Base-by-base conservation (phyloP, 2,329 filamentous ascomycete genomes). In the Trichoderma atrobrunneum region DNA sequence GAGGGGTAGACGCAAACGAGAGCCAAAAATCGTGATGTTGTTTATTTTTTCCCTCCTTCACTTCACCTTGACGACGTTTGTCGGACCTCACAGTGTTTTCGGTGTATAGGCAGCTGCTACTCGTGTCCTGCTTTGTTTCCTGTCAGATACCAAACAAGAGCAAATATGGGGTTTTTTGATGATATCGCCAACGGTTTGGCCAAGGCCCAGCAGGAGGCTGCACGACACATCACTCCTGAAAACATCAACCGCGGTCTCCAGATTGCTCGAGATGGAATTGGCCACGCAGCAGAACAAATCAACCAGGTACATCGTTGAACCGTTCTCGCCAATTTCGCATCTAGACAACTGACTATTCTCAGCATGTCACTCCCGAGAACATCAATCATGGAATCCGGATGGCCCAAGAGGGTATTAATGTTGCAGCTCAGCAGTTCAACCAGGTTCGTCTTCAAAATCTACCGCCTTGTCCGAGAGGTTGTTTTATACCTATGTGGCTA, bases 201-300 rank as follows among this genome's bases (percentile, higher is more conserved):
- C 21, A 5, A 62, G 6, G 39, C 32, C 5, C 54, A 51, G 7
- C n/a, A 24, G 16, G 70, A 68, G 28, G 70, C 70, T 36, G 63
- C 56, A 5, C 54, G 24, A 62, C 70, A 72, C 32, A 21, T 72
- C 28, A 62, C 28, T 2, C 28, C 63, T 0, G 70, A 72, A 56
- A 72, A 72, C n/a, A 56, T 72, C 43, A 65, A 39, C 39, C 36
- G 43, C 8, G 70, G 56, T 4, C 21, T 43, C 30, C 32, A 66
- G 21, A 54, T 28, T 4, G 21, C 64, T 66, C 24, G 32, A 24
- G 30, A 28, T 8, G 39, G 57, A 0, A 18, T 48, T 12, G 51
- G 24, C 4, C 30, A 65, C 14, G 69, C 69, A 12, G 61, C 54
- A 12, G 32, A 65, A 7, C 60, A 71, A n/a, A 24, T 59, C 16